Conservation (phyloP, 2,329 filamentous ascomycete genomes). For the Trichoderma sp. region DNA sequence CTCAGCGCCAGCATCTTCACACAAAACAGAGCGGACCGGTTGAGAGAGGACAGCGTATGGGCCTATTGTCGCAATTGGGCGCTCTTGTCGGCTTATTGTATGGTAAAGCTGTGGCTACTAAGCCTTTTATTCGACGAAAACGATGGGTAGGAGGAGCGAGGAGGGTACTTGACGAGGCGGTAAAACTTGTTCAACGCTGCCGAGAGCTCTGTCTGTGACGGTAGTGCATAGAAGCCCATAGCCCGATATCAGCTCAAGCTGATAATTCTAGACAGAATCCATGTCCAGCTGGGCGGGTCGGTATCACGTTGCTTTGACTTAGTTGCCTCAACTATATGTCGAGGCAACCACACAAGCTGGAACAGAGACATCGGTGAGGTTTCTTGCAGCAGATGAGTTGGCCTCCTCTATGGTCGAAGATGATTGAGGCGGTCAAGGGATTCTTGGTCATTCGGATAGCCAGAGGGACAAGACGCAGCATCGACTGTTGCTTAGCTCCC, state of each 20-base stretch:
- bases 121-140: neutral
- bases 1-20: slow-evolving; percentile 20
- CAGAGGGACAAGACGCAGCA: neutral
- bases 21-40: slow-evolving; percentile 15
- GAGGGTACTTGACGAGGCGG: slow-evolving; percentile 14
- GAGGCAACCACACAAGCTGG: slow-evolving; percentile 26
- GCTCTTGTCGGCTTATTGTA: neutral
- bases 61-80: slow-evolving; percentile 18
- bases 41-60: slow-evolving; percentile 14
- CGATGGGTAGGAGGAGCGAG: neutral
- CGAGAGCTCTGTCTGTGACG: slow-evolving; percentile 19
- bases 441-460: neutral
- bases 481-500: neutral
- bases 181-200: slow-evolving; percentile 28
- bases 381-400: slow-evolving; percentile 27
- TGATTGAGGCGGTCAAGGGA: slow-evolving; percentile 28
- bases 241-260: neutral
- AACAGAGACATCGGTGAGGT: slow-evolving; percentile 24
- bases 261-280: slow-evolving; percentile 9
- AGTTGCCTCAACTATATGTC: slow-evolving; percentile 27
- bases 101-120: neutral
- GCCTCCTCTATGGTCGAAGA: neutral
- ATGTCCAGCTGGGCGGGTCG: slow-evolving; percentile 26
- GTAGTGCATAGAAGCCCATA: slow-evolving; percentile 11
- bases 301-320: slow-evolving; percentile 27